Base-by-base conservation (phyloP, 495 filamentous ascomycete genomes). In the Cercophora samala region DNA sequence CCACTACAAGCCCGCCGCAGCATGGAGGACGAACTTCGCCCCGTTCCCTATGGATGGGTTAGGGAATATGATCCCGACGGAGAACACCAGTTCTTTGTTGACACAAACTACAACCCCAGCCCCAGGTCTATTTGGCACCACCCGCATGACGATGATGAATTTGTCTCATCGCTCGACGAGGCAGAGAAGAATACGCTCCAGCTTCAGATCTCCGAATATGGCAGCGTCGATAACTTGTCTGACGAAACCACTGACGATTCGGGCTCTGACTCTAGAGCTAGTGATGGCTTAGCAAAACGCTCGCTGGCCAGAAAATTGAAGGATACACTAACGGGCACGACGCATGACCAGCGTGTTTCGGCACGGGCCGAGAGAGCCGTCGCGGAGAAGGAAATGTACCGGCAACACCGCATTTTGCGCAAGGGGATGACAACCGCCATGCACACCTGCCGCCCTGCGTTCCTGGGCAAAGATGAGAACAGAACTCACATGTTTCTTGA, bases 1-100 rank as follows among this genome's bases (percentile, higher is more conserved):
- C 74, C 73, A 3, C 65, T 68, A 1, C 68, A 54, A 6, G 69
- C 74, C 4, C 71, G 73, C 13, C 71, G 71, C 24, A 72, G 69
- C 68, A 75, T 76, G 71, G 74, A 76, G 66, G 74, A 76, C 68
- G 73, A 76, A 54, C 71, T 76, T 11, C 71, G 74, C 1, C 66
- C 74, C 0, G 59, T 75, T 0, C 74, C 74, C 1, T 3, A 18
- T 2, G 71, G 74, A 6, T 76, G 74, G 74, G 70, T 74, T 11
- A 73, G 74, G 51, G 60, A 68, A 32, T 76, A 68, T 65, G 73
- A 76, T 64, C 68, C 68, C 4, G 62, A 68, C n/a, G 68, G 68
- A 1, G 60, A 72, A 11, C 74, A 76, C 64, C 74, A 76, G 11
- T 76, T 76, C 73, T 76, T 76, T 51, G 74, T 76, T 66, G 74